Base-by-base conservation (phyloP, 306 rosid genomes). In the Astragalus glycyphyllos region DNA sequence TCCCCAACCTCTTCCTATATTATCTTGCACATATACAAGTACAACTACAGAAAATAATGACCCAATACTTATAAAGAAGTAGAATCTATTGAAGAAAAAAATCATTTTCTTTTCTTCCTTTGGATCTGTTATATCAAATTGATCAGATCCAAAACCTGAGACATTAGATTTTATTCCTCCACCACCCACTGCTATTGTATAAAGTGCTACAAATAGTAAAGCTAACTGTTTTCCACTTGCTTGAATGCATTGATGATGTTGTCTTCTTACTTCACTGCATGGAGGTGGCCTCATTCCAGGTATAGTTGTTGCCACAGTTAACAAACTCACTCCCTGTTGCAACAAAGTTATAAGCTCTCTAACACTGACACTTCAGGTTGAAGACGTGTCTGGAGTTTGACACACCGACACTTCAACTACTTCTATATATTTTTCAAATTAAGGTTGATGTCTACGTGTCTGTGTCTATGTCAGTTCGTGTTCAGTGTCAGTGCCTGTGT, bases 141-240 rank as follows among this genome's bases (percentile, higher is more conserved):
- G 97, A 13, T 90, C 97, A 0, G 96, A 87, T 41, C 98, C 95
- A 8, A 90, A 90, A 2, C 98, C 97, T 0, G 98, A 90, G 44
- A 94, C 97, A 37, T 90, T 94, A 11, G 97, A 90, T 76, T 94
- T 94, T 72, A 94, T 89, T 32, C 98, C 96, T 16, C 98, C 98
- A 3, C 96, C 97, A 0, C 97, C 98, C 1, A 74, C 74, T 8
- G 97, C 97, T 69, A 85, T 71, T 6, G 88, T 81, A 51, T 87
- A 94, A 7, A 94, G 86, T 31, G 98, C 97, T 13, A 77, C 92
- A 61, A 78, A 89, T 38, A 94, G 89, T 38, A 94, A 42, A 29
- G 81, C 76, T 26, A 90, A 54, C 53, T 94, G 98, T 16, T 64
- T 80, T 3, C 96, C 92, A 1, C 68, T 65, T 31, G 86, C 97